These are phyloP conservation scores for Brettanomyces sp. DNA, from an alignment of 805 yeast species.

Conservation along the genomic window DNA sequence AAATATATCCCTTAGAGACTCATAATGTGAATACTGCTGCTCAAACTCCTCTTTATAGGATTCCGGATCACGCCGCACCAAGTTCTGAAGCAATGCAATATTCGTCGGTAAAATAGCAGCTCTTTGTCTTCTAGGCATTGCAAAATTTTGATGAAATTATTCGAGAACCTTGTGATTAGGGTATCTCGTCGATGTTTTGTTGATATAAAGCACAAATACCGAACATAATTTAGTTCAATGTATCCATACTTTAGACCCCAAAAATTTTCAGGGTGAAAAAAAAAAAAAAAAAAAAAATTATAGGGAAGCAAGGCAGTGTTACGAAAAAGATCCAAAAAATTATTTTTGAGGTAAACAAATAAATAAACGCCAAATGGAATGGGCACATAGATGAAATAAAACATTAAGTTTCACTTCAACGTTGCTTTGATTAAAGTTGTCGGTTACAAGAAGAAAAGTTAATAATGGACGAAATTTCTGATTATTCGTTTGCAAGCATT, in stretches of 20 bases:
- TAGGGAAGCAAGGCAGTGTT: background rate
- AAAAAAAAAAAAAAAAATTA: slow-evolving; percentile 1
- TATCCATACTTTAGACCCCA: background rate
- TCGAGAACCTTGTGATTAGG: no score
- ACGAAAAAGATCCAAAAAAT: background rate
- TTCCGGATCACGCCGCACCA: slow-evolving; percentile 88
- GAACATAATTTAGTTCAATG: no score
- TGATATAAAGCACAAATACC: no score
- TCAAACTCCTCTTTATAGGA: slow-evolving; percentile 91
- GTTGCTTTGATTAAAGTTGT: no score
- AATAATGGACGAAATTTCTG: background rate
- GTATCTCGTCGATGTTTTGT: no score
- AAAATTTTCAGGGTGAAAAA: background rate
- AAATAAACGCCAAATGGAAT: slow-evolving; percentile 5
- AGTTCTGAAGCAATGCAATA: slow-evolving; percentile 81
- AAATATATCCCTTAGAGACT: slow-evolving; percentile 81
- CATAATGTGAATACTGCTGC: slow-evolving; percentile 89
- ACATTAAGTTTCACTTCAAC: no score
- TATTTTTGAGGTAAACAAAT: background rate
- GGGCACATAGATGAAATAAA: no score
- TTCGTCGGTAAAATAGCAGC: slow-evolving; percentile 91
- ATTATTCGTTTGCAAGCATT: background rate
- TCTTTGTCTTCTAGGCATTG: slow-evolving; percentile 81
- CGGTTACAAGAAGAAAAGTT: no score
- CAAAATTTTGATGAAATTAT: background rate